These are phyloP conservation scores for Euphorbia peplus DNA, from an alignment of 345 rosid species.

Conservation along the genomic window DNA sequence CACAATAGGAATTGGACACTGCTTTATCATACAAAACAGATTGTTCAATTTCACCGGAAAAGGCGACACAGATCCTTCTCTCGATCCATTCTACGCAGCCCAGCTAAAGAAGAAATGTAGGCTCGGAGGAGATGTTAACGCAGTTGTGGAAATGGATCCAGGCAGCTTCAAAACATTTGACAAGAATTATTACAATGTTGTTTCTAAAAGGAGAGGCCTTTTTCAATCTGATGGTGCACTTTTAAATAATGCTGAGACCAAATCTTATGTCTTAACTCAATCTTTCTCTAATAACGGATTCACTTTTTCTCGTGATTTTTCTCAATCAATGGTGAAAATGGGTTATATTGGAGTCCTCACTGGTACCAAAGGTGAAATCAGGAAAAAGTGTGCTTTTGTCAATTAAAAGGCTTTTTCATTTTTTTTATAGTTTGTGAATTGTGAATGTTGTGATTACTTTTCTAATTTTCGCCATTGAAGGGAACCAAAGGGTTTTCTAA, in stretches of 20 bases:
- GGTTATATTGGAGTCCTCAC: constrained; percentile 20
- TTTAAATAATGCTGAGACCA: constrained; percentile 40
- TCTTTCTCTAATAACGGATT: constrained; percentile 21
- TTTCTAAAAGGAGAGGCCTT: constrained; percentile 48
- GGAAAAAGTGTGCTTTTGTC: constrained; percentile 17
- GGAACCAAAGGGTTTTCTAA: too few species aligned
- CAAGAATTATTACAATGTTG: constrained; percentile 38
- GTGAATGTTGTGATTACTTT: neutral
- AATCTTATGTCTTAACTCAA: constrained; percentile 32
- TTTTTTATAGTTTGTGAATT: too few species aligned
- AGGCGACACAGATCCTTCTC: constrained; percentile 53
- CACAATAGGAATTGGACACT: constrained; percentile 56
- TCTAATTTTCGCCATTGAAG: too few species aligned
- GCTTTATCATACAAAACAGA: constrained; percentile 31
- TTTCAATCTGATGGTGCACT: constrained; percentile 65
- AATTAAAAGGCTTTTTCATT: neutral
- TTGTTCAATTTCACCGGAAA: constrained; percentile 59
- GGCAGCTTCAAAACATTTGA: constrained; percentile 56
- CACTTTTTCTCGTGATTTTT: constrained; percentile 30
- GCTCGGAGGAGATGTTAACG: constrained; percentile 28
- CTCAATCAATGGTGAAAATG: constrained; percentile 18
- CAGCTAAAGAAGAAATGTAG: constrained; percentile 44
- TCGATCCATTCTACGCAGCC: constrained; percentile 46
- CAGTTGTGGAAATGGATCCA: constrained; percentile 53
- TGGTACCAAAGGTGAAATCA: constrained; percentile 23